Base-by-base conservation (phyloP, 805 yeast species). In the Komagataella mondaviorum region DNA sequence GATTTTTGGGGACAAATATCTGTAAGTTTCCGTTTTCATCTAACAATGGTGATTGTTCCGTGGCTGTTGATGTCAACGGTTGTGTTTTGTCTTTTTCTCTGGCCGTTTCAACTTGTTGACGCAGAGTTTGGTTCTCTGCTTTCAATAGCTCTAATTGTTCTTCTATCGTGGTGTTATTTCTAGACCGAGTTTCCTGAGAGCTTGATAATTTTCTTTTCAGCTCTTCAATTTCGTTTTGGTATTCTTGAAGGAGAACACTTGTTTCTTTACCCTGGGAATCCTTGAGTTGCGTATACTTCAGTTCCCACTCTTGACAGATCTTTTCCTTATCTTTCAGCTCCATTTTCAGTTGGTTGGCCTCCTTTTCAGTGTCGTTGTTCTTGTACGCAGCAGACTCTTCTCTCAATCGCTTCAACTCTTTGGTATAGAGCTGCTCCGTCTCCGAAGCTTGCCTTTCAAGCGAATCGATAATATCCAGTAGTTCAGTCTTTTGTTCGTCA, bases 391-490 rank as follows among this genome's bases (percentile, higher is more conserved):
- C n/a, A 16, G 24, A 12, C 12, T 23, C 45, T 16, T 59, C 59
- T 46, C 65, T 64, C 24, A 67, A 53, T 39, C 71, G 73, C 44
- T 62, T 62, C 49, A 80, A 63, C 54, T 77, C 76, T n/a, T 65
- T 62, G 49, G 71, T 67, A 57, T 74, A 80, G 39, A 76, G 63
- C 18, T 61, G 59, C 54, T 77, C 83, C 53, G 75, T 78, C 53
- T 80, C 84, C 49, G 71, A 73, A 44, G 80, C 79, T 46, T 80
- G 78, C 36, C 66, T 61, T 47, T 78, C 77, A 61, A 82, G 69
- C 47, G 77, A 65, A 53, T 77, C 82, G 49, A 82, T 71, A 16
- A 78, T 80, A 49, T 75, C 78, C 48, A 83, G 62, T 66, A 84
- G 69, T 59, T 82, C 85, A 48, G 72, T 75, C 24, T 84, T 67